phyloP scores from a whole-genome alignment of 2,329 filamentous ascomycete species.

The Calonectria pauciramosa region DNA sequence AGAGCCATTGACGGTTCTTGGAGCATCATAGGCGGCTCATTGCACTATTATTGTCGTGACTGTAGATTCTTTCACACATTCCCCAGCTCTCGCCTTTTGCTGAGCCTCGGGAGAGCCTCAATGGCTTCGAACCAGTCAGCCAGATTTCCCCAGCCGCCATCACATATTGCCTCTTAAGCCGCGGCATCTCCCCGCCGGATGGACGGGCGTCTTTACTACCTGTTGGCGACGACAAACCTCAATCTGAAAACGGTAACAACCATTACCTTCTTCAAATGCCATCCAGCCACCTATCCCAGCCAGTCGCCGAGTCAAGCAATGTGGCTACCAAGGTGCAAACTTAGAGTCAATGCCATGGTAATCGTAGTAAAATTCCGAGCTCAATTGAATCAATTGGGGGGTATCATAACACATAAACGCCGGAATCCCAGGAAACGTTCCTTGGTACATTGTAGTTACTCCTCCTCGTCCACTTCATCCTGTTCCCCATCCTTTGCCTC shows the following conservation, averaged over 20 bases:
- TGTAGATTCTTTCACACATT: neutral
- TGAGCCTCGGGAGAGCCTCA: neutral
- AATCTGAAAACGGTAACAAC: neutral
- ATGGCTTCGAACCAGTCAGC: conserved; percentile 22
- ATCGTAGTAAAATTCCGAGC: conserved; percentile 11
- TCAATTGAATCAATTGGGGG: conserved; percentile 30
- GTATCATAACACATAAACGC: conserved; percentile 14
- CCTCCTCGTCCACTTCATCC: conserved; percentile 36
- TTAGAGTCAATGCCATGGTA: too few species aligned
- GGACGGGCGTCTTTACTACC: neutral
- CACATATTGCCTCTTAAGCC: conserved; percentile 18
- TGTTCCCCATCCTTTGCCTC: conserved; percentile 52
- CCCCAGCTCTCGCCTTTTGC: neutral
- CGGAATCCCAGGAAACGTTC: neutral
- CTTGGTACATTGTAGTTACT: conserved; percentile 1
- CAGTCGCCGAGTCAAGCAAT: neutral
- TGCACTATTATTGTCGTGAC: neutral
- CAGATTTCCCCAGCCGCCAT: neutral
- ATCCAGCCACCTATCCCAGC: neutral
- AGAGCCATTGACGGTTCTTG: conserved; percentile 31
- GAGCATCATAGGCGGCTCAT: neutral
- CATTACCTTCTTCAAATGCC: neutral
- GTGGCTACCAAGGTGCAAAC: neutral
- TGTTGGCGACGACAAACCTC: neutral
- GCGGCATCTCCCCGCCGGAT: conserved; percentile 23